Evolutionary conservation across 768 basidiomycete species (phyloP).

Genomic region (Russula earlei): DNA sequence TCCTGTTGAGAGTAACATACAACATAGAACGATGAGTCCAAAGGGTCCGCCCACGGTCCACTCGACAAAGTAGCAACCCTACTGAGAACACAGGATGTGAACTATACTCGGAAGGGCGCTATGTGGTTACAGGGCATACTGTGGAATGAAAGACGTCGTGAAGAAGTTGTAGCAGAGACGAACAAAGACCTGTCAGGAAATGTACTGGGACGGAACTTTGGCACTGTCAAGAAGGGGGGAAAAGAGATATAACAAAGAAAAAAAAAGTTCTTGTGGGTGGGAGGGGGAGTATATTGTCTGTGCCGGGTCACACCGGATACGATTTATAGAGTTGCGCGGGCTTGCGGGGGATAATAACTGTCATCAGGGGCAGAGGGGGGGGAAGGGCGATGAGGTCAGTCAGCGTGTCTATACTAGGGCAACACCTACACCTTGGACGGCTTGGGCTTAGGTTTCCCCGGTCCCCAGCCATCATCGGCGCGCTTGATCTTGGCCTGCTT

Average conservation of each 20-base stretch:
- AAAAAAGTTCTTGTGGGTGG: neutral
- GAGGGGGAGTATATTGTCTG: neutral
- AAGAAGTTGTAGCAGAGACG: neutral
- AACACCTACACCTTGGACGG: neutral
- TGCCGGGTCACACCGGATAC: neutral
- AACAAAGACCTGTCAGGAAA: neutral
- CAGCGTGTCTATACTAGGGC: neutral
- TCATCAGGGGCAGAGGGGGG: too few species aligned
- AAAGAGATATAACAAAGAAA: neutral
- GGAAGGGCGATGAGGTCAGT: neutral
- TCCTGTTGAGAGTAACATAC: neutral
- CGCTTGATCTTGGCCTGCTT: slow-evolving; percentile 26
- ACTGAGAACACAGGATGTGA: neutral
- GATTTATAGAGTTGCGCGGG: too few species aligned
- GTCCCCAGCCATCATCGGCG: slow-evolving; percentile 4
- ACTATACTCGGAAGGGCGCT: neutral
- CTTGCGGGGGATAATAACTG: too few species aligned
- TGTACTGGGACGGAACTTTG: neutral
- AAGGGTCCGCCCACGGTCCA: neutral
- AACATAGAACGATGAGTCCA: neutral
- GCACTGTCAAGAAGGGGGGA: neutral
- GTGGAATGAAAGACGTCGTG: neutral
- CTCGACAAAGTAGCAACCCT: neutral
- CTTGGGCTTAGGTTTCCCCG: neutral
- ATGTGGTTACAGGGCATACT: neutral